Evolutionary conservation across 306 rosid genomes (phyloP).

Genomic region (Lupinus albus): DNA sequence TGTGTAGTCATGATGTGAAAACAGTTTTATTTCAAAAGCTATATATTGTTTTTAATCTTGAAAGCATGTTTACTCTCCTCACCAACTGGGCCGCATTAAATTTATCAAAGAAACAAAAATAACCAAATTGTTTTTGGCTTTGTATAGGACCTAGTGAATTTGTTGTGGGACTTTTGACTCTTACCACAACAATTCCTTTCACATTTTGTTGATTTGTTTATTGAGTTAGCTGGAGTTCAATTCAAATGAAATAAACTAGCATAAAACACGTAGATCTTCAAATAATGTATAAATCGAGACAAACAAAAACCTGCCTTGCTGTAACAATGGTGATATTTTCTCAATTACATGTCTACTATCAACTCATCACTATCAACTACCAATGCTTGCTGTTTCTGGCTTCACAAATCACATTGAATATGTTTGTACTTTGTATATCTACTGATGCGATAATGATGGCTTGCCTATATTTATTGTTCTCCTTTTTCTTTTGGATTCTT

Average conservation of each 20-base stretch:
- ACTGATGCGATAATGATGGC: constrained; percentile 21
- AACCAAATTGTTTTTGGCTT: background rate
- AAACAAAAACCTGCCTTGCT: constrained; percentile 4
- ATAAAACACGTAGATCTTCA: background rate
- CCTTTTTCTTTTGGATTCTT: constrained; percentile 20
- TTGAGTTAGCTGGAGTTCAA: background rate
- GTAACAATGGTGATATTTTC: constrained; percentile 19
- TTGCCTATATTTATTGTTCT: constrained; percentile 26
- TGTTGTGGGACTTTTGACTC: background rate
- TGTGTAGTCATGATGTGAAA: too few relatives aligned
- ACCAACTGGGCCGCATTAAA: too few relatives aligned
- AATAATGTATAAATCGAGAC: background rate
- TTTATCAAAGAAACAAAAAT: too few relatives aligned
- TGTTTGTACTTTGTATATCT: constrained; percentile 9
- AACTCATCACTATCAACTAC: background rate
- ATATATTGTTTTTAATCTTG: too few relatives aligned
- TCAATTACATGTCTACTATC: background rate
- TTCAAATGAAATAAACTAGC: background rate
- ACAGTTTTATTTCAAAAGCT: too few relatives aligned
- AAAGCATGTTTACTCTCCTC: too few relatives aligned
- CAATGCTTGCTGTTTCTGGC: constrained; percentile 24
- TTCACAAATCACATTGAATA: constrained; percentile 26
- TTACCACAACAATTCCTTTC: background rate
- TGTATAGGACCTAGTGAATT: background rate
- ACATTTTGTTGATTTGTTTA: background rate